Evolutionary conservation across 495 filamentous ascomycete species (phyloP).

Genomic region (Parachaetomium inaequale): DNA sequence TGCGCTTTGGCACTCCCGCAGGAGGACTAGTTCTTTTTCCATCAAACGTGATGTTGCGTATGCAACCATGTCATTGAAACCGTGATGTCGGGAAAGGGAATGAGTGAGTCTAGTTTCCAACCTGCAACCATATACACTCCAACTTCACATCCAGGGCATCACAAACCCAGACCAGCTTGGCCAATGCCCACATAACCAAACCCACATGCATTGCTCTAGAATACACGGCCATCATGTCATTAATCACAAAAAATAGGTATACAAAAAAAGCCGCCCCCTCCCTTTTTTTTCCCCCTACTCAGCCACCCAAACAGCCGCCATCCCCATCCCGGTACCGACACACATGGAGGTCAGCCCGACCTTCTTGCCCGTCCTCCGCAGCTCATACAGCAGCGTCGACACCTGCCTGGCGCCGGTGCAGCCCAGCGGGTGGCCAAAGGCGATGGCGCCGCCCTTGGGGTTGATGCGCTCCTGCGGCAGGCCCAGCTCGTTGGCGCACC

Average conservation of each 20-base stretch:
- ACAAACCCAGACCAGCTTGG: background rate
- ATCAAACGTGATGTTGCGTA: no score
- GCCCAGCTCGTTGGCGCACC: conserved; percentile 85
- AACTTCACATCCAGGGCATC: background rate
- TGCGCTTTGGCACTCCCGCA: no score
- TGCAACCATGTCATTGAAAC: no score
- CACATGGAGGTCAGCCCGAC: conserved; percentile 96
- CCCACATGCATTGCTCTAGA: conserved; percentile 16
- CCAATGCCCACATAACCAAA: background rate
- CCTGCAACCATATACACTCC: background rate
- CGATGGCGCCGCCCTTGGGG: conserved; percentile 96
- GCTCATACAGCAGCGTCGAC: conserved; percentile 82
- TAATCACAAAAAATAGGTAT: conserved; percentile 11
- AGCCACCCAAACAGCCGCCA: conserved; percentile 88
- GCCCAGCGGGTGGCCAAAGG: conserved; percentile 95
- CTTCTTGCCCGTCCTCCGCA: conserved; percentile 74
- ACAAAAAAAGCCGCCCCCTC: conserved; percentile 4
- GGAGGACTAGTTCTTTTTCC: no score
- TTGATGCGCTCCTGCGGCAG: conserved; percentile 82
- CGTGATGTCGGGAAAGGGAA: no score
- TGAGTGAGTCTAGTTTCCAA: no score
- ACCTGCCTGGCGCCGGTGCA: conserved; percentile 94
- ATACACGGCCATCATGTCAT: conserved; percentile 14
- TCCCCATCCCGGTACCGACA: conserved; percentile 90
- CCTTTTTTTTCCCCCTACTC: conserved; percentile 23